Base-by-base conservation (phyloP, 1,139 yeast species). In the Arxiozyma heterogenica region DNA sequence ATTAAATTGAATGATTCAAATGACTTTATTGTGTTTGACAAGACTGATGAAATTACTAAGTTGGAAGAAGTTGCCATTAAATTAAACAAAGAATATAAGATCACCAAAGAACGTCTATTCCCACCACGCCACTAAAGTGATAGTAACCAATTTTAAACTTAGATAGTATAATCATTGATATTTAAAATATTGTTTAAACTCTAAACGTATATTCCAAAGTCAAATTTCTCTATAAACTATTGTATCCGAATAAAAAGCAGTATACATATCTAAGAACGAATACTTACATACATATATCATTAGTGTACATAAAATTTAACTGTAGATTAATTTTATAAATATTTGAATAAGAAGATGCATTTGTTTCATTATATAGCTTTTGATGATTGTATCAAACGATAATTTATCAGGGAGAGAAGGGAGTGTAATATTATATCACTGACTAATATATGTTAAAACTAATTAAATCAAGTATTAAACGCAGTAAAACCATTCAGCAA, bases 51-150 rank as follows among this genome's bases (percentile, higher is more conserved):
- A 68, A 80, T 90, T 65, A 79, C 94, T 57, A 85, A 84, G 70
- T 79, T 93, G 71, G 97, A 93, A 77, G 91, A 86, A 68, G 81
- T 91, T 68, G 95, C 97, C 23, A 78, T 89, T 61, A 81, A 85
- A 53, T 79, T 94, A 75, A 86, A 91, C 62, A 98, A 93, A 64
- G 90, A 88, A 78, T 88, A 65, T 51, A 67, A 65, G 57, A 64
- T 65, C 52, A 61, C 62, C 43, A 66, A 63, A 51, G 71, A 67
- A 57, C 70, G 69, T 62, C 60, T 64, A 52, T 62, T 46, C 49
- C 49, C 49, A 46, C 49, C 38, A 46, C 49, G 49, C 25, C 49
- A 21, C 34, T 46, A n/a, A 22, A 38, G 8, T 34, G 39, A 34
- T 9, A 12, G 39, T 34, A 34, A 9, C 39, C 15, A 34, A 34